A percentile compares a stretch with the other conserved stretches of the same genome.
Evolutionary conservation across 257 asterid species (phyloP).

Genomic region (Penstemon davidsonii): DNA sequence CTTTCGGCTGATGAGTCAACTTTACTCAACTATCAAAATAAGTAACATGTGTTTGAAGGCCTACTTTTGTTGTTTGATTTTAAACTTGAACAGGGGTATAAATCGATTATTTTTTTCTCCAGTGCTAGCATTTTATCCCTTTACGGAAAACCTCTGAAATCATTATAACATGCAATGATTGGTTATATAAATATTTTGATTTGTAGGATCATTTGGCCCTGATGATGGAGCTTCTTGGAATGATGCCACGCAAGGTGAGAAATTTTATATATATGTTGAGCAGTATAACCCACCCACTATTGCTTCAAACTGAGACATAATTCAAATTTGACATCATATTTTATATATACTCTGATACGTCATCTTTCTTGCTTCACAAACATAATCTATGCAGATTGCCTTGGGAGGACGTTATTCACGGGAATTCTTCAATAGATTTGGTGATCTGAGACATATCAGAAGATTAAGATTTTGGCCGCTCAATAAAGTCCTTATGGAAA

Average conservation of each 20-base stretch:
- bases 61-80: conserved; percentile 2
- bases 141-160: neutral
- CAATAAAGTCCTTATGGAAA: conserved; percentile 71
- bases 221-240: conserved; percentile 99
- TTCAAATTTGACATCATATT: neutral
- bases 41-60: neutral
- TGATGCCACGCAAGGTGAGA: conserved; percentile 98
- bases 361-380: too few relatives aligned
- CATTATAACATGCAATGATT: conserved; percentile 1
- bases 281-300: conserved; percentile 2
- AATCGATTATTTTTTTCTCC: too few relatives aligned
- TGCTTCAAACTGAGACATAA: neutral
- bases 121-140: neutral
- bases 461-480: conserved; percentile 84
- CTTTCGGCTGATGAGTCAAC: neutral
- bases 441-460: conserved; percentile 86
- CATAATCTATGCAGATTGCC: conserved; percentile 55
- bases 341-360: too few relatives aligned
- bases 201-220: conserved; percentile 92
- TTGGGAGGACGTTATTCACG: conserved; percentile 95
- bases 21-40: conserved; percentile 8
- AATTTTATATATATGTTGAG: conserved; percentile 2
- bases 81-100: neutral
- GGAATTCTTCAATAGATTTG: conserved; percentile 84
- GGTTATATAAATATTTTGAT: neutral